Conservation (phyloP, 371 early-diverging fungal genomes). For the Coemansia sp. region DNA sequence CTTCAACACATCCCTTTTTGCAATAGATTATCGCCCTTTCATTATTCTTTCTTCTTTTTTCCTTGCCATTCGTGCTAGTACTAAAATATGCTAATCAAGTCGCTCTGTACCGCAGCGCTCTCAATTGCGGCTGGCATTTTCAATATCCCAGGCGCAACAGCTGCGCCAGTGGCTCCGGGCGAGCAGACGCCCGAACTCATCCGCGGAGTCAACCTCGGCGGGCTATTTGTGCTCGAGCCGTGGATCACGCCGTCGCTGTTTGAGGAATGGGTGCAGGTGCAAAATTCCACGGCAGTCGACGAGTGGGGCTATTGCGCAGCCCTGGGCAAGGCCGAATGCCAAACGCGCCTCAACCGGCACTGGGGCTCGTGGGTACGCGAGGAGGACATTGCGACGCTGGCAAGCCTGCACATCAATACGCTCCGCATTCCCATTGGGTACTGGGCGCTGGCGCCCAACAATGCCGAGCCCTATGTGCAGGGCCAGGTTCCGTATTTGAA, state of each 20-base stretch:
- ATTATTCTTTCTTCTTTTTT: not conserved
- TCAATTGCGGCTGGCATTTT: not conserved
- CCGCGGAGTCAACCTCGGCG: slow-evolving; percentile 67
- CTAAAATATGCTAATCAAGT: not conserved
- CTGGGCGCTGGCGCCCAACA: slow-evolving; percentile 63
- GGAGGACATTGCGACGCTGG: slow-evolving; percentile 61
- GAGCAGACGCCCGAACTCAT: slow-evolving; percentile 9
- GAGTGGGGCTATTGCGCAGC: slow-evolving; percentile 65
- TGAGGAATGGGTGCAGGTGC: slow-evolving; percentile 53
- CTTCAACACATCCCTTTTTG: not conserved
- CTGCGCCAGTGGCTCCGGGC: not conserved
- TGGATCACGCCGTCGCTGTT: slow-evolving; percentile 73
- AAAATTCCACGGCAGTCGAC: slow-evolving; percentile 52
- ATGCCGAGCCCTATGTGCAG: slow-evolving; percentile 61
- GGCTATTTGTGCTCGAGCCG: slow-evolving; percentile 66
- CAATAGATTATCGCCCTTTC: not conserved
- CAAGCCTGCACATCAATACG: slow-evolving; percentile 66
- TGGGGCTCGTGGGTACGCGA: slow-evolving; percentile 69
- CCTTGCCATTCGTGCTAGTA: not conserved
- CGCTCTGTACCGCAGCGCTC: not conserved
- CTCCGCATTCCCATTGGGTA: slow-evolving; percentile 76
- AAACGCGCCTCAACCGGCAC: slow-evolving; percentile 55
- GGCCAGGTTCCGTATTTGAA: slow-evolving; percentile 54
- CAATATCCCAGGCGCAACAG: not conserved
- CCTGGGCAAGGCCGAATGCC: slow-evolving; percentile 62